These are phyloP conservation scores for Arthrobotrys sinensis DNA, from an alignment of 2,329 filamentous ascomycete genomes.

Conservation along the genomic window DNA sequence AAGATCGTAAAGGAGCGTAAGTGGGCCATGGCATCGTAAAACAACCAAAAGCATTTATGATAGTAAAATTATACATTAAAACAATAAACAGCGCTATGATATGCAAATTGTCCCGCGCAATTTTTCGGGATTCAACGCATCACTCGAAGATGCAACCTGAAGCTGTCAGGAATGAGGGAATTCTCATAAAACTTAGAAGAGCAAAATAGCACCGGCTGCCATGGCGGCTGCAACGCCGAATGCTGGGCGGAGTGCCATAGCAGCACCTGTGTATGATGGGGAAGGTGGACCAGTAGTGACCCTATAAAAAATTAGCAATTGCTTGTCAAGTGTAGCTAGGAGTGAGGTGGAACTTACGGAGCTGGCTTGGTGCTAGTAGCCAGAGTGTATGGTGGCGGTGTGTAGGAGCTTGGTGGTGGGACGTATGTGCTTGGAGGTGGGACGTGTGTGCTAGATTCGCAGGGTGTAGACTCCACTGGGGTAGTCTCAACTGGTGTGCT, in stretches of 20 bases:
- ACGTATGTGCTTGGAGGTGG: constrained; percentile 3
- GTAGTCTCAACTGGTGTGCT: background rate
- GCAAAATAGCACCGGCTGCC: constrained; percentile 37
- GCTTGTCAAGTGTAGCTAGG: background rate
- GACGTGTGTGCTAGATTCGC: constrained; percentile 17
- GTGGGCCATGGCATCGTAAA: constrained; percentile 13
- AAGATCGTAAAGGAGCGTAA: constrained; percentile 1
- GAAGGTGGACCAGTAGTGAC: constrained; percentile 26
- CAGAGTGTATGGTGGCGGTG: constrained; percentile 38
- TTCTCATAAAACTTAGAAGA: constrained; percentile 22
- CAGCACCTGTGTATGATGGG: constrained; percentile 56
- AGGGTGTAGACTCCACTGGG: constrained; percentile 11
- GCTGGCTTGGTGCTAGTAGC: constrained; percentile 34
- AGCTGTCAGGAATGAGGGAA: background rate
- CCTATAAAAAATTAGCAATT: constrained; percentile 18
- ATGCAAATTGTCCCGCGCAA: background rate
- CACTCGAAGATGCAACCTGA: background rate
- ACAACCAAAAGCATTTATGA: background rate
- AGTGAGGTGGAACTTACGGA: constrained; percentile 49
- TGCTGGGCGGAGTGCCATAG: constrained; percentile 44
- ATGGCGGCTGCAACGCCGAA: constrained; percentile 37
- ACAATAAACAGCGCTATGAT: constrained; percentile 7
- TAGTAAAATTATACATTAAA: constrained; percentile 31
- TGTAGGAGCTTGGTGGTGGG: constrained; percentile 12
- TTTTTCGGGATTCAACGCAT: background rate